Evolutionary conservation across 441 rosid species (phyloP), one percentile per base, ranked within the genome.

Genomic region (Isatis lusitanica): DNA sequence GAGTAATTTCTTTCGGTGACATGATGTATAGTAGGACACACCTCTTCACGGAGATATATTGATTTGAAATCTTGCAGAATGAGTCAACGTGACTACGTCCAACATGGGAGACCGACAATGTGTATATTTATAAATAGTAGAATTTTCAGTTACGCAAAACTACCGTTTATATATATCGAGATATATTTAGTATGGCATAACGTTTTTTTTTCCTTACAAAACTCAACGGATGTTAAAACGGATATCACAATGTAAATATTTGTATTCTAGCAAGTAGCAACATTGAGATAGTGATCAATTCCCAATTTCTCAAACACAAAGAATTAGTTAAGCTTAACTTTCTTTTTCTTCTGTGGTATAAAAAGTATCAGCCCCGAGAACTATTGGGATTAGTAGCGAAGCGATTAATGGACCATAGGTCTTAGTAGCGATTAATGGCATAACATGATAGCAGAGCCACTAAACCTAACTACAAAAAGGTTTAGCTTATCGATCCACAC

Each of bases 51-150:
- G 39, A 42, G 28, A 35, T 36, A 35, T 36, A 53, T 56, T 13
- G 35, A 61, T 62, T 62, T 62, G 13, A 9, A 62, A 21, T 35
- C 46, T 3, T 47, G 26, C 3, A 1, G 68, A 65, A 55, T 56
- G 71, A 73, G 77, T 73, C 66, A 73, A 55, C 59, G 12, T 56
- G 77, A 73, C 77, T 46, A 46, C 15, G 66, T 73, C 71, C 30
- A 30, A 52, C 53, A 18, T 13, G 33, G n/a, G 35, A 39, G 42
- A 70, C n/a, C 39, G 33, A 56, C 64, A 7, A 10, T 18, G 24
- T 21, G 5, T 24, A 4, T 26, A 7, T 15, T 3, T 15, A 15
- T 15, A 15, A n/a, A 44, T 39, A 33, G 47, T 13, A 42, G 47
- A 42, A 13, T 13, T 4, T 42, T 13, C n/a, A 42, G 16, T 33